Base-by-base conservation (phyloP, 768 basidiomycete species). In the Exsudoporus frostii region DNA sequence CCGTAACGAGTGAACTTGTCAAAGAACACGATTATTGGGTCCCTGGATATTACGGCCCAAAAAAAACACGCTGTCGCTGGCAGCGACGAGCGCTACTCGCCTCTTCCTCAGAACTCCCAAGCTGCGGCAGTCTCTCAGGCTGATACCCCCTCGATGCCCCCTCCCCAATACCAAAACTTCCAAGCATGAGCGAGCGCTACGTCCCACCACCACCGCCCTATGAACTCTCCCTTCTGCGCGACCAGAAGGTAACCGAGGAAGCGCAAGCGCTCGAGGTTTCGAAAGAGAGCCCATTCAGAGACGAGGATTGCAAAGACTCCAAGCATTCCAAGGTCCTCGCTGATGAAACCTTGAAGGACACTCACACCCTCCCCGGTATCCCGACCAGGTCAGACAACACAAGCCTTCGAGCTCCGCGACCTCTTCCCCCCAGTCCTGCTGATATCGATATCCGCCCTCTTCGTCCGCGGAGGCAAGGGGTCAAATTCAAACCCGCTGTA, bases 241-340 rank as follows among this genome's bases (percentile, higher is more conserved):
- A 86, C 64, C 77, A 71, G 44, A 86, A 84, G 67, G 69, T 78
- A 38, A 63, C 74, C 2, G 67, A 69, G 44, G 43, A 55, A 20
- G 20, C 47, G 2, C 64, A 61, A 33, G 43, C 32, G 6, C 53
- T 53, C 32, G 53, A 55, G 32, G 25, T 49, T 13, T 46, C 58
- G 20, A 64, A 62, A 19, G 25, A 20, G 4, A 13, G 45, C 29
- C 56, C 57, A 20, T 48, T 60, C 24, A 50, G 30, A n/a, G 50
- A 40, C 40, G 40, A 61, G 15, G 64, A 68, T 15, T 43, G 52
- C 46, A 58, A 54, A 8, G 58, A 60, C 33, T 20, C 24, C 17
- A 65, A 59, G 33, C 54, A 55, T 13, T 42, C 54, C 24, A 43
- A 24, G 20, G 29, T 19, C 41, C 32, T 58, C 42, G 30, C 46